phyloP scores from a whole-genome alignment of 2,329 filamentous ascomycete species.

The Sphaerulina vaccinii region DNA sequence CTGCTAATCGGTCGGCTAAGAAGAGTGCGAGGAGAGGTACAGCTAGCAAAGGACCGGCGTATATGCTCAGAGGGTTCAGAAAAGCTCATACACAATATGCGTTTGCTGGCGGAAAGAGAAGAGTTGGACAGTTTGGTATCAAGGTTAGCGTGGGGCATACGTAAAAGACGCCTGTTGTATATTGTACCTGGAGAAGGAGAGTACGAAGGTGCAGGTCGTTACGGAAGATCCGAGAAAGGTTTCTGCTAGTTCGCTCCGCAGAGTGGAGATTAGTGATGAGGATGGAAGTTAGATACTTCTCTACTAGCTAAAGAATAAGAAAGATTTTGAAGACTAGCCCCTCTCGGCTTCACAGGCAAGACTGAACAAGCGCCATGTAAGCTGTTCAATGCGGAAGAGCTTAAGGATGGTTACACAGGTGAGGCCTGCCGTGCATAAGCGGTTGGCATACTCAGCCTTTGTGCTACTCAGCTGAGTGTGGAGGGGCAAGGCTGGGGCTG shows the following conservation, averaged over 20 bases:
- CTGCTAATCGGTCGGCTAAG: slow-evolving; percentile 33
- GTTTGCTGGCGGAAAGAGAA: slow-evolving; percentile 33
- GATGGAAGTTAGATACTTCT: slow-evolving; percentile 18
- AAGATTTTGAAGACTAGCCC: no score
- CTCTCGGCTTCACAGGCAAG: no score
- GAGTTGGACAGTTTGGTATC: slow-evolving; percentile 36
- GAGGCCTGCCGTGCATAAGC: no score
- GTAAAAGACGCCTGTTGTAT: no score
- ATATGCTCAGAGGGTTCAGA: slow-evolving; percentile 31
- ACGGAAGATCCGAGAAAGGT: slow-evolving; percentile 37
- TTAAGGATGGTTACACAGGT: no score
- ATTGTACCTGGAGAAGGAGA: slow-evolving; percentile 30
- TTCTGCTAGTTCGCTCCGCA: slow-evolving; percentile 14
- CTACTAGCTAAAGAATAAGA: no score
- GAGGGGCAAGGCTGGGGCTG: no score
- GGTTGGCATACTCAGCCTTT: no score
- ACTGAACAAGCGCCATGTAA: no score
- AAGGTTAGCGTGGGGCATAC: slow-evolving; percentile 32
- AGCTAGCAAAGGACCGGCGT: slow-evolving; percentile 31
- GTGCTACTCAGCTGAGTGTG: no score
- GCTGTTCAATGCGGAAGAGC: no score
- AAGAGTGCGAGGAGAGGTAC: slow-evolving; percentile 35
- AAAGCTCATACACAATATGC: slow-evolving; percentile 31
- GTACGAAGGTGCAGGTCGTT: slow-evolving; percentile 39
- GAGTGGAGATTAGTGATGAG: slow-evolving; percentile 22